phyloP scores from a whole-genome alignment of 768 basidiomycete species.

The Hortiboletus flavorubellus region DNA sequence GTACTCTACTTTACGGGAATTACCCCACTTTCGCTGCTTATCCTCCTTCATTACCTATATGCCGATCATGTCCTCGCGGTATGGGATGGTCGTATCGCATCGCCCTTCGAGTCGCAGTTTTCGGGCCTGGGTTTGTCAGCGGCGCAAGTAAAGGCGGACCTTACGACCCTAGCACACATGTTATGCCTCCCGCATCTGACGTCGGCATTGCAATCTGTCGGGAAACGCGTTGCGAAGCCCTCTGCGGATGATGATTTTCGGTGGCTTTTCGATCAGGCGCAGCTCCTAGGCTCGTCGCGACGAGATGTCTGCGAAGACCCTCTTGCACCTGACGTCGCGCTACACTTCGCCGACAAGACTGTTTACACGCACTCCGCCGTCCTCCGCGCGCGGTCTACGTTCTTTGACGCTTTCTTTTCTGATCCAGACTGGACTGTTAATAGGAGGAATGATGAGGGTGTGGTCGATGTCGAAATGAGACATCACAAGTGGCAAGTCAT shows the following conservation, averaged over 20 bases:
- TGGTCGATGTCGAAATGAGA: slow-evolving; percentile 60
- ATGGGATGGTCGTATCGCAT: slow-evolving; percentile 74
- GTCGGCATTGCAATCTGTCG: slow-evolving; percentile 54
- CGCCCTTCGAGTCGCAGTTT: slow-evolving; percentile 41
- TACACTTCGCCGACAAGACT: slow-evolving; percentile 64
- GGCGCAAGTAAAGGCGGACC: slow-evolving; percentile 55
- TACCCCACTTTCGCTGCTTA: slow-evolving; percentile 63
- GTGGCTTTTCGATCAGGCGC: slow-evolving; percentile 41
- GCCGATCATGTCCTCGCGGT: slow-evolving; percentile 77
- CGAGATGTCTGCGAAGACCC: slow-evolving; percentile 21
- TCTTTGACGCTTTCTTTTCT: slow-evolving; percentile 83
- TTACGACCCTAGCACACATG: slow-evolving; percentile 53
- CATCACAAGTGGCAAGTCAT: slow-evolving; percentile 75
- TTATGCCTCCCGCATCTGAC: slow-evolving; percentile 57
- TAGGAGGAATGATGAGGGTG: slow-evolving; percentile 52
- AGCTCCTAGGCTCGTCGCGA: slow-evolving; percentile 2
- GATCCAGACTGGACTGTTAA: slow-evolving; percentile 75
- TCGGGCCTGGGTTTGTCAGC: slow-evolving; percentile 40
- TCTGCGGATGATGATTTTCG: slow-evolving; percentile 51
- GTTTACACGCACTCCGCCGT: slow-evolving; percentile 69
- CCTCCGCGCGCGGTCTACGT: slow-evolving; percentile 77
- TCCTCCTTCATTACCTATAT: slow-evolving; percentile 85
- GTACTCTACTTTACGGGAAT: slow-evolving; percentile 45
- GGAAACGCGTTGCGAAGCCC: slow-evolving; percentile 50
- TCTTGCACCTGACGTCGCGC: slow-evolving; percentile 61